Evolutionary conservation across 805 yeast species (phyloP).

Genomic region (Wickerhamiella azyma): DNA sequence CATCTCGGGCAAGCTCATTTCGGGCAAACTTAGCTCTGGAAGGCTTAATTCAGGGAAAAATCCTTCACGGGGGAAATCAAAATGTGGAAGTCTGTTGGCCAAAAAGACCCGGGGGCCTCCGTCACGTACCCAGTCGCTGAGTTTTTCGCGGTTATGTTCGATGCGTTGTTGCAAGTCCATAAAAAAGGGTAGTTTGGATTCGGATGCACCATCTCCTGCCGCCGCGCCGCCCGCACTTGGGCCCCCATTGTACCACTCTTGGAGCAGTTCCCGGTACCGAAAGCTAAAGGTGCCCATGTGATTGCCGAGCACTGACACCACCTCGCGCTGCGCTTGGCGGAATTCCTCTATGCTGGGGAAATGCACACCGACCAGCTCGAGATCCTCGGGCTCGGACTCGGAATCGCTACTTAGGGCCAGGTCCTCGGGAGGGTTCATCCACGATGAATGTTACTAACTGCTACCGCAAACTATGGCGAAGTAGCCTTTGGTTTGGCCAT

Average conservation of each 20-base stretch:
- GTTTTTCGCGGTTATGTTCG: slow-evolving; percentile 1
- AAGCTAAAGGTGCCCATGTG: not conserved
- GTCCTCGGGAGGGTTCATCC: not conserved
- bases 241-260: slow-evolving; percentile 6
- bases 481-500: not conserved
- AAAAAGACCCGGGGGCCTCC: slow-evolving; percentile 5
- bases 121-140: slow-evolving; percentile 1
- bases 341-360: slow-evolving; percentile 3
- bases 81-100: slow-evolving; percentile 1
- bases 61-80: slow-evolving; percentile 3
- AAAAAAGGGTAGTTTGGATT: slow-evolving; percentile 1
- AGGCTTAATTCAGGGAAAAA: slow-evolving; percentile 1
- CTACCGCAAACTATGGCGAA: slow-evolving; percentile 1
- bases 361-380: slow-evolving; percentile 3
- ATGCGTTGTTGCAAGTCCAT: slow-evolving; percentile 4
- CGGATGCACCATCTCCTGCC: no score
- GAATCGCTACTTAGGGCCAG: not conserved
- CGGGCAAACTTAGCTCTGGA: slow-evolving; percentile 8
- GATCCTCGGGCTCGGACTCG: not conserved
- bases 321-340: not conserved
- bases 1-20: slow-evolving; percentile 6
- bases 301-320: slow-evolving; percentile 1
- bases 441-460: not conserved
- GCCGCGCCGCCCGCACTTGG: no score
- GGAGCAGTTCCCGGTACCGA: slow-evolving; percentile 2